Evolutionary conservation across 768 basidiomycete genomes (phyloP).

Genomic region (Hericium coralloides): DNA sequence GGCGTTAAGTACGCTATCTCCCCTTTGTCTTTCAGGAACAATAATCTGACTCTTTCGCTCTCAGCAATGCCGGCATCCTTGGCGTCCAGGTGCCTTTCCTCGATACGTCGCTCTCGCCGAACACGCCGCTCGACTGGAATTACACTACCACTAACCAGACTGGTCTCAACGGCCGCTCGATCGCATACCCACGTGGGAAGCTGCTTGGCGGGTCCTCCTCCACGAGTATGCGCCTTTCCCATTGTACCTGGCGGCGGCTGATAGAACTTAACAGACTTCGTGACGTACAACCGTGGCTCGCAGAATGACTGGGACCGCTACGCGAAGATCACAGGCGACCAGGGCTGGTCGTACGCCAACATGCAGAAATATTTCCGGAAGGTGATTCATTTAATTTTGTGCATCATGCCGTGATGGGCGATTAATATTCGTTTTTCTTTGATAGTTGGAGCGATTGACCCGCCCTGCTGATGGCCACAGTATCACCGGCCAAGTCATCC

Average conservation of each 20-base stretch:
- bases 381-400: neutral
- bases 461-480: slow-evolving; percentile 31
- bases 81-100: neutral
- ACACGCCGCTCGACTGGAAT: slow-evolving; percentile 1
- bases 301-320: slow-evolving; percentile 18
- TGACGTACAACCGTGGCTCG: slow-evolving; percentile 21
- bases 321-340: slow-evolving; percentile 19
- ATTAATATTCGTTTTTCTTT: neutral
- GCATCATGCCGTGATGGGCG: neutral
- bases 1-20: neutral
- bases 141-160: slow-evolving; percentile 1
- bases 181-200: neutral
- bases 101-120: neutral
- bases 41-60: neutral
- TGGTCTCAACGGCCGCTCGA: slow-evolving; percentile 1
- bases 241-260: neutral
- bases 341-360: slow-evolving; percentile 14
- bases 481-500: slow-evolving; percentile 28
- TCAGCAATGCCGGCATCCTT: neutral
- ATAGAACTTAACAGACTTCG: slow-evolving; percentile 11
- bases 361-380: slow-evolving; percentile 3
- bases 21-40: no score
- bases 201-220: slow-evolving; percentile 1
- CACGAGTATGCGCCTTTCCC: neutral
- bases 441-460: slow-evolving; percentile 29